Conservation (phyloP, 2,329 filamentous ascomycete genomes). For the Colletotrichum australisinense region DNA sequence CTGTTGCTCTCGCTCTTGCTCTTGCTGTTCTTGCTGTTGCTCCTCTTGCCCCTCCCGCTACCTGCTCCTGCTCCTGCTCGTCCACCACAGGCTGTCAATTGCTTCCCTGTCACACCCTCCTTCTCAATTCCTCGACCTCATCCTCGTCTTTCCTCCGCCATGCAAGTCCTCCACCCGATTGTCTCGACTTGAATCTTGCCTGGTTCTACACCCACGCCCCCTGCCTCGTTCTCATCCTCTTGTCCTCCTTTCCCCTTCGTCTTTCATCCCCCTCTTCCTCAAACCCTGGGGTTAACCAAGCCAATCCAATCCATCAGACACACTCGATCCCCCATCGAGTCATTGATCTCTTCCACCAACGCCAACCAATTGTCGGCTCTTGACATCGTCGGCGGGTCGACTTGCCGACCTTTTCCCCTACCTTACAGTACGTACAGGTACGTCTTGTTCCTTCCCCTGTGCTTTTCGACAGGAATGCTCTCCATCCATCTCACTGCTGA, state of each 20-base stretch:
- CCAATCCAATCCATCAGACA: slow-evolving; percentile 19
- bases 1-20: not conserved
- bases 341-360: slow-evolving; percentile 28
- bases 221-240: not conserved
- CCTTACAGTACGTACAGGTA: not conserved
- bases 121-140: slow-evolving; percentile 10
- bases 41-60: not conserved
- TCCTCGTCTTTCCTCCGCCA: slow-evolving; percentile 4
- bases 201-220: slow-evolving; percentile 21
- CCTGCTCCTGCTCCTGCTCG: not conserved
- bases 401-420: slow-evolving; percentile 22
- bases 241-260: not conserved
- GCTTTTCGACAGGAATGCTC: not conserved
- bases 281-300: slow-evolving; percentile 29
- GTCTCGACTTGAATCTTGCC: slow-evolving; percentile 17
- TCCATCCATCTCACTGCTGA: slow-evolving; percentile 11
- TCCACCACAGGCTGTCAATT: not conserved
- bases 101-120: slow-evolving; percentile 18
- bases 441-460: not conserved
- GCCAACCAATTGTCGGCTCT: slow-evolving; percentile 19
- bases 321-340: slow-evolving; percentile 32
- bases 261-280: slow-evolving; percentile 2
- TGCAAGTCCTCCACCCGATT: not conserved
- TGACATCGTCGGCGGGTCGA: slow-evolving; percentile 28
- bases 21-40: not conserved